Conservation (phyloP, 2,329 filamentous ascomycete genomes). For the Metarhizium anisopliae region DNA sequence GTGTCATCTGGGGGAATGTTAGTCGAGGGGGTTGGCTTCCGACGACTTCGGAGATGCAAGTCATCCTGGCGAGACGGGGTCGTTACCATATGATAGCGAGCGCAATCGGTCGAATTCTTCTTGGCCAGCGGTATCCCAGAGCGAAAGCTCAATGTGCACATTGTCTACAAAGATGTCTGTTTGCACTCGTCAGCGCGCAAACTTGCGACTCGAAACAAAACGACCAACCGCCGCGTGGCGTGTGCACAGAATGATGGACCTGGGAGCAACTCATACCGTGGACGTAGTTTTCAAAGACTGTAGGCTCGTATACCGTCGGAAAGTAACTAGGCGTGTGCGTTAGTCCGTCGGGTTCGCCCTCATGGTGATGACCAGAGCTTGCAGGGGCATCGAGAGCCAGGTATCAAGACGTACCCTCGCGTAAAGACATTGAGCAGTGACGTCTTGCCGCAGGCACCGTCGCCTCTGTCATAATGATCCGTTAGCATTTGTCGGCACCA, state of each 20-base stretch:
- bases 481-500: slow-evolving; percentile 2
- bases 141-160: slow-evolving; percentile 90
- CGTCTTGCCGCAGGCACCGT: slow-evolving; percentile 95
- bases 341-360: not conserved
- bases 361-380: not conserved
- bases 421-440: slow-evolving; percentile 97
- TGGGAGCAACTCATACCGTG: slow-evolving; percentile 58
- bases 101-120: slow-evolving; percentile 97
- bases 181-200: not conserved
- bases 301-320: slow-evolving; percentile 95
- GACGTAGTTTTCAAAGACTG: slow-evolving; percentile 98
- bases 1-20: slow-evolving; percentile 55
- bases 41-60: not conserved
- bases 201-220: not conserved
- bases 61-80: not conserved
- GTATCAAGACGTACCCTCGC: slow-evolving; percentile 61
- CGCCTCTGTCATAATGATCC: slow-evolving; percentile 52
- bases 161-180: slow-evolving; percentile 96
- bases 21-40: not conserved
- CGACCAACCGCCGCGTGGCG: not conserved
- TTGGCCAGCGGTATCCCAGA: slow-evolving; percentile 98
- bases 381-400: not conserved
- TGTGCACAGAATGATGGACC: not conserved
- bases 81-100: slow-evolving; percentile 78
- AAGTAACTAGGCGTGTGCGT: slow-evolving; percentile 61